Evolutionary conservation across 1,139 yeast genomes (phyloP).

Genomic region (Geotrichum siamense): DNA sequence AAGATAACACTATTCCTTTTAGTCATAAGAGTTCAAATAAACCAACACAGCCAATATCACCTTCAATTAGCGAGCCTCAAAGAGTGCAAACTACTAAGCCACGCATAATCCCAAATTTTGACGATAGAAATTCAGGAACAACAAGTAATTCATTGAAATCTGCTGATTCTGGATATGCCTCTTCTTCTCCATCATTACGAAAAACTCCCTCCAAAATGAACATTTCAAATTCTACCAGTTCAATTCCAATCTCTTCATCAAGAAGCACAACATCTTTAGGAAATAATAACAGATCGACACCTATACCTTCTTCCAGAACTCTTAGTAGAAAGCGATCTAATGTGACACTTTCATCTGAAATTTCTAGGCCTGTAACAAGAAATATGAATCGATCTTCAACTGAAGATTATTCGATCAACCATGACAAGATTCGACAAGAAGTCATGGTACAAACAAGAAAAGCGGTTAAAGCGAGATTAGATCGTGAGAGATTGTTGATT

Average conservation of each 20-base stretch:
- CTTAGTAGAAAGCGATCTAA: not conserved
- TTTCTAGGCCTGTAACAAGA: constrained; percentile 12
- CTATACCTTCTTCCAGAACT: constrained; percentile 6
- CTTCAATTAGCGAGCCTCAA: constrained; percentile 17
- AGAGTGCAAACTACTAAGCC: constrained; percentile 15
- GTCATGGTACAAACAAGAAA: constrained; percentile 29
- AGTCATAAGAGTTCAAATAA: constrained; percentile 13
- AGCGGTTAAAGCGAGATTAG: constrained; percentile 27
- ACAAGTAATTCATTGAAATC: constrained; percentile 8
- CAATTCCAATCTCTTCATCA: constrained; percentile 3
- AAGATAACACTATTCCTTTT: constrained; percentile 13
- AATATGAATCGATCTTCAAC: not conserved
- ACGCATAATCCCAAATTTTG: constrained; percentile 6
- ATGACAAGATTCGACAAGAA: constrained; percentile 22
- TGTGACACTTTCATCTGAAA: not conserved
- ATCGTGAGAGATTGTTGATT: constrained; percentile 22
- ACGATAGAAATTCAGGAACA: constrained; percentile 10
- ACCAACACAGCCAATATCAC: constrained; percentile 2
- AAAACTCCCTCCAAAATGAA: constrained; percentile 7
- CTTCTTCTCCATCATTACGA: not conserved
- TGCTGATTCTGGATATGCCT: constrained; percentile 2
- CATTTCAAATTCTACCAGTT: constrained; percentile 5
- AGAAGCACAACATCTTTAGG: constrained; percentile 8
- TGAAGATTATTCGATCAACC: constrained; percentile 10
- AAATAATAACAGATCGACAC: not conserved